A percentile compares a stretch with the other conserved stretches of the same genome.
Conservation (phyloP, 768 basidiomycete species). For the Psilocybe cyanescens region DNA sequence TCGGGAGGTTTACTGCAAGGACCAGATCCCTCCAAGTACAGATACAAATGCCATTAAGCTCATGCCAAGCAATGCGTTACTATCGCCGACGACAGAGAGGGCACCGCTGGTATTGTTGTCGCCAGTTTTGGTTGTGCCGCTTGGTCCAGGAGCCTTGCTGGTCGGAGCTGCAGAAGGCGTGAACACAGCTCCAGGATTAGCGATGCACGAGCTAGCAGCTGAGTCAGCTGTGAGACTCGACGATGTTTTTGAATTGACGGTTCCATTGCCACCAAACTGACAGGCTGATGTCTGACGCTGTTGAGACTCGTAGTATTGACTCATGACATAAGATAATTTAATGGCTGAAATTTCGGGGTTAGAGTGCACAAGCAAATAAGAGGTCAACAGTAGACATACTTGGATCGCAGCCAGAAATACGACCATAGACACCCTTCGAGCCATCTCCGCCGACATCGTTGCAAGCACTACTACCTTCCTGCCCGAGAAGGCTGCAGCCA, state of each 20-base stretch:
- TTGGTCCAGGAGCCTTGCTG: slow-evolving; percentile 19
- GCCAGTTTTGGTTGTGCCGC: slow-evolving; percentile 7
- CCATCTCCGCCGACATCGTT: slow-evolving; percentile 75
- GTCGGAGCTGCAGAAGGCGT: slow-evolving; percentile 54
- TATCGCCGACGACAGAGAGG: slow-evolving; percentile 9
- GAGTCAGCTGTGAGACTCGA: slow-evolving; percentile 51
- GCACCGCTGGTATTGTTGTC: slow-evolving; percentile 19
- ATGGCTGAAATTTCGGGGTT: slow-evolving; percentile 46
- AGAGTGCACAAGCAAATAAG: neutral
- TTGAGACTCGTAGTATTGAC: slow-evolving; percentile 70
- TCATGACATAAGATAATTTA: slow-evolving; percentile 85
- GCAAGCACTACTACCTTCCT: slow-evolving; percentile 60
- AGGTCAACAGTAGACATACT: slow-evolving; percentile 43
- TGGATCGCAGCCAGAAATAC: slow-evolving; percentile 79
- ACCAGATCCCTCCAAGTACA: slow-evolving; percentile 24
- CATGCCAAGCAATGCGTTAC: slow-evolving; percentile 22
- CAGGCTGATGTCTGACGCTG: slow-evolving; percentile 66
- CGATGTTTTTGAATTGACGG: slow-evolving; percentile 63
- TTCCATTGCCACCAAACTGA: slow-evolving; percentile 85
- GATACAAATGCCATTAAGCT: slow-evolving; percentile 20
- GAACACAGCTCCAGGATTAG: slow-evolving; percentile 65
- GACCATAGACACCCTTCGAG: slow-evolving; percentile 74
- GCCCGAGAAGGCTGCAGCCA: slow-evolving; percentile 77
- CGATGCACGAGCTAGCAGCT: slow-evolving; percentile 68
- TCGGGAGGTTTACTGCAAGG: slow-evolving; percentile 17